Conservation (phyloP, 1,139 yeast genomes). For the Diutina mesorugosa region DNA sequence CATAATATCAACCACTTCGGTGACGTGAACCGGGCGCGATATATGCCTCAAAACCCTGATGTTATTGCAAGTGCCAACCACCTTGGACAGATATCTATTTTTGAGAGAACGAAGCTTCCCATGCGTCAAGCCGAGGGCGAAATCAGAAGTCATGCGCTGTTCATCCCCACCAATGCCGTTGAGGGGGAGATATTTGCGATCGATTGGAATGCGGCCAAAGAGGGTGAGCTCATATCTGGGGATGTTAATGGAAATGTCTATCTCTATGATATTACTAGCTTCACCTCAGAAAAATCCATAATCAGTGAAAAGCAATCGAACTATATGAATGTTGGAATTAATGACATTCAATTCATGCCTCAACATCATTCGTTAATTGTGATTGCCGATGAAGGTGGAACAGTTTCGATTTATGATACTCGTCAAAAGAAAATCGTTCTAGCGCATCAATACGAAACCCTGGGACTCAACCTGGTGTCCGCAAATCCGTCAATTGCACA, state of each 20-base stretch:
- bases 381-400: neutral
- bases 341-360: neutral
- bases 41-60: slow-evolving; percentile 26
- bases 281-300: neutral
- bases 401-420: neutral
- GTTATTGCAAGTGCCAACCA: slow-evolving; percentile 30
- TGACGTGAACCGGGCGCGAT: slow-evolving; percentile 28
- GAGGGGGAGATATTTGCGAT: neutral
- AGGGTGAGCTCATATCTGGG: neutral
- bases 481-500: neutral
- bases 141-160: neutral
- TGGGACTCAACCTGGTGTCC: neutral
- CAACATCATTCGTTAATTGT: neutral
- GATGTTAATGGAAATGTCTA: neutral
- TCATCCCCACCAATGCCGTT: neutral
- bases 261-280: neutral
- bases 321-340: neutral
- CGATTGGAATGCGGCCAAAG: neutral
- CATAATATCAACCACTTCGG: slow-evolving; percentile 27
- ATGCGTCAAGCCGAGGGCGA: neutral
- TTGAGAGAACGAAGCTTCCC: slow-evolving; percentile 29
- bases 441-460: neutral
- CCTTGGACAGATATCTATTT: slow-evolving; percentile 27
- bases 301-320: neutral
- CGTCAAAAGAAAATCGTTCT: neutral